Base-by-base conservation (phyloP, 2,329 filamentous ascomycete genomes). In the Tolypocladium cylindrosporum region DNA sequence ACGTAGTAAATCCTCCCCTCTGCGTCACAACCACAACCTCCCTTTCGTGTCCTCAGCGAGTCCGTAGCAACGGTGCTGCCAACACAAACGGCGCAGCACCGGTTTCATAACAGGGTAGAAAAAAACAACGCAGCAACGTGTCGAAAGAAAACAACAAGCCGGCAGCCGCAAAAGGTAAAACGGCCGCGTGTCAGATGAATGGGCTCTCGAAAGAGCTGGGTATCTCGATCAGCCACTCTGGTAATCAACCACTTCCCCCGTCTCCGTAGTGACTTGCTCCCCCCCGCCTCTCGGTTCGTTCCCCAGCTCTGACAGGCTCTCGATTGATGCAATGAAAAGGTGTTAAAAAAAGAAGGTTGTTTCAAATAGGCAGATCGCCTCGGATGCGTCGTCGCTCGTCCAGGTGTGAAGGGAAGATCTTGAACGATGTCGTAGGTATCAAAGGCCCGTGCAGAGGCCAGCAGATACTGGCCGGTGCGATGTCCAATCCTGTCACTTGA, bases 401-500 rank as follows among this genome's bases (percentile, higher is more conserved):
- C 64, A 66, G 57, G 59, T 57, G 59, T 59, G 65, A 64, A 63
- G 59, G 61, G 59, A 59, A 61, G 58, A 62, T 61, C 31, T 55
- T 56, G 58, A 61, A 62, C 58, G 59, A 55, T 54, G 59, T 53
- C 50, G 39, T 52, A 21, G 27, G 37, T 42, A 34, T 56, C 36
- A 19, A 24, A 48, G 13, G 16, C 8, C 39, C 48, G 10, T 21
- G 27, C 19, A 37, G n/a, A 39, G 50, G 50, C 37, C 55, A 50
- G 42, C 41, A 24, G 21, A 16, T 13, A 36, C 37, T 21, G 24
- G 39, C 8, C 21, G 24, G 16, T 27, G 42, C 19, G n/a, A 19
- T 21, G 16, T 55, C 21, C 11, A 11, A 16, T 31, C 36, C n/a
- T 51, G 41, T 72, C 75, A 83, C 66, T 82, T 82, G 68, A 85